Evolutionary conservation across 2,329 filamentous ascomycete genomes (phyloP).

Genomic region (Botryotinia calthae): DNA sequence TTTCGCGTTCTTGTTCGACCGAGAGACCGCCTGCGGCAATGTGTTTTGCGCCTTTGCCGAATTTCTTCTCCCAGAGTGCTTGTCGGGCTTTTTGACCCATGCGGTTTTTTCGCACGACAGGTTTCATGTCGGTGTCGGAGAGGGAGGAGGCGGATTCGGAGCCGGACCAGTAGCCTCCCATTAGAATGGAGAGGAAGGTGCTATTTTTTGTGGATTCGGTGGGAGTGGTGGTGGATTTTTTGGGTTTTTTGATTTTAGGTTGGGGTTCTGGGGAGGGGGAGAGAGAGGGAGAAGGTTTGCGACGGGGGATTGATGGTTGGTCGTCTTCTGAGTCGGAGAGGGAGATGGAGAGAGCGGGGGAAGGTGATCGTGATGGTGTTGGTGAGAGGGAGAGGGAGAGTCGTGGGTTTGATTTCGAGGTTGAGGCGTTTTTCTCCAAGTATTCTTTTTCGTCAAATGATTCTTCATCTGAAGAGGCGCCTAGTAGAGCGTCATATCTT

Average conservation of each 20-base stretch:
- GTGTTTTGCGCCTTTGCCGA: slow-evolving; percentile 58
- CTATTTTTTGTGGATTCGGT: slow-evolving; percentile 40
- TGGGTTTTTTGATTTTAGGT: slow-evolving; percentile 26
- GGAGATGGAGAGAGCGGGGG: slow-evolving; percentile 11
- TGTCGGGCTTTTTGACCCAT: slow-evolving; percentile 75
- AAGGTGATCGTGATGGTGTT: slow-evolving; percentile 26
- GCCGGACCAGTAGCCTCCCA: slow-evolving; percentile 76
- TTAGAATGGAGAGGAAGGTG: slow-evolving; percentile 71
- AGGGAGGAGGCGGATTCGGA: slow-evolving; percentile 68
- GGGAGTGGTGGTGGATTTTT: slow-evolving; percentile 21
- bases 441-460: slow-evolving; percentile 33
- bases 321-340: slow-evolving; percentile 19
- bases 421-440: slow-evolving; percentile 20
- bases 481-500: slow-evolving; percentile 35
- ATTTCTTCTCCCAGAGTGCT: slow-evolving; percentile 79
- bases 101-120: slow-evolving; percentile 66
- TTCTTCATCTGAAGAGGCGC: slow-evolving; percentile 38
- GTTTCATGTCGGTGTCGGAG: slow-evolving; percentile 54
- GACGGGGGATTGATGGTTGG: not conserved
- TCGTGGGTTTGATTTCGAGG: slow-evolving; percentile 18
- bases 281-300: slow-evolving; percentile 13
- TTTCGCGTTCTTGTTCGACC: slow-evolving; percentile 12
- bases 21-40: slow-evolving; percentile 31
- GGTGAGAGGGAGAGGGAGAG: slow-evolving; percentile 30
- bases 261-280: slow-evolving; percentile 24